Base-by-base conservation (phyloP, 2,329 filamentous ascomycete species). In the Ceratocystis eucalypticola region DNA sequence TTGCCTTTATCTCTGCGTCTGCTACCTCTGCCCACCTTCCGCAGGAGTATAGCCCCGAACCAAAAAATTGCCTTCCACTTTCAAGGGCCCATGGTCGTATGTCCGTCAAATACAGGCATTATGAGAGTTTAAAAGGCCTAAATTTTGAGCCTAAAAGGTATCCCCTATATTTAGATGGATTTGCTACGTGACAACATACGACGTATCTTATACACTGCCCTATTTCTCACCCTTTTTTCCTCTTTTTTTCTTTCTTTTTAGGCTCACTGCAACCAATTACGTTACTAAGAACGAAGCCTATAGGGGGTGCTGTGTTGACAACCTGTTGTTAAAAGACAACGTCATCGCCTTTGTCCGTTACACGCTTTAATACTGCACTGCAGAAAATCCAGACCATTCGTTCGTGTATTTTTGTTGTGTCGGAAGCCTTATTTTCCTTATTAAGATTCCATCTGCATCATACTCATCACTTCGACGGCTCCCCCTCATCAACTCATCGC, bases 181-280 rank as follows among this genome's bases (percentile, higher is more conserved):
- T 12, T 41, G 37, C 37, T 41, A 41, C 37, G 37, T 41, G 37
- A 41, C 37, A 12, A 41, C 37, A 41, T 41, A 12, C 37, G 37
- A 41, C 37, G 37, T 12, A 41, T 41, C 10, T 41, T 41, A 41
- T 12, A 41, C 37, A 41, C 37, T 41, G 37, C 37, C 37, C 37
- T 41, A 41, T 41, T 41, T 41, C 37, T 41, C 8, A 12, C 37
- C 37, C 37, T 41, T 41, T 57, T 25, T 30, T 5, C 2, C 10
- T 12, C 3, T 6, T 7, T 2, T 7, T 17, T 10, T 17, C 4
- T 15, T 30, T 5, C 3, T 65, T 69, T 71, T 73, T 25, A 74
- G 70, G 61, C 72, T 71, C 59, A 69, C 71, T 37, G 10, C 37
- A 41, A 41, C 37, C 3, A 41, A 41, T 41, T 41, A 41, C 37